phyloP scores from a whole-genome alignment of 148 eudicot species.

The Vaccinium darrowii region DNA sequence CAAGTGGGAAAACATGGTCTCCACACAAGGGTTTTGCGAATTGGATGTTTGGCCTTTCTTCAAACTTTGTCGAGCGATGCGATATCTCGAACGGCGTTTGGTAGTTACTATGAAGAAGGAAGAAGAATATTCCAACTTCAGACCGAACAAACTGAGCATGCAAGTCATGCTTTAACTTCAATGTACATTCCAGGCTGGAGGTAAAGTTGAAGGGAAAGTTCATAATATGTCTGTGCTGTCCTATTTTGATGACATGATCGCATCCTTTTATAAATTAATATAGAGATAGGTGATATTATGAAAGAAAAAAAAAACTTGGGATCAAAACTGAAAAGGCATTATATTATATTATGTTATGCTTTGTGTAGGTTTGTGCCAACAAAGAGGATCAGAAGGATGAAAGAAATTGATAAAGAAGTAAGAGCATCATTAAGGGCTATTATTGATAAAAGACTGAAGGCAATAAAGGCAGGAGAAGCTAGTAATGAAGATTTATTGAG shows the following conservation, averaged over 20 bases:
- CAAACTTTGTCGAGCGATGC: constrained; percentile 21
- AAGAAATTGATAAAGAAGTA: constrained; percentile 16
- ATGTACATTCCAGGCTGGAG: neutral
- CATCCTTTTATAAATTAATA: neutral
- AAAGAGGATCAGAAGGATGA: constrained; percentile 24
- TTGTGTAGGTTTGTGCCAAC: constrained; percentile 21
- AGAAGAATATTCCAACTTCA: constrained; percentile 19
- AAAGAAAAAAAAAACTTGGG: too few species aligned
- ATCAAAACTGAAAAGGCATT: too few species aligned
- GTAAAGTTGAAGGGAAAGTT: neutral
- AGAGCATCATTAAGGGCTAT: constrained; percentile 7
- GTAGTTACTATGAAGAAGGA: constrained; percentile 21
- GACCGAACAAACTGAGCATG: constrained; percentile 14
- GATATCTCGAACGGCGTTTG: constrained; percentile 20
- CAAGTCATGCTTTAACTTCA: neutral
- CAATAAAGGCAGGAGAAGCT: constrained; percentile 16
- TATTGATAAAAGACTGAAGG: constrained; percentile 17
- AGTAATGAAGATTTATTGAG: constrained; percentile 16
- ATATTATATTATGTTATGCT: neutral
- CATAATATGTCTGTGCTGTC: neutral
- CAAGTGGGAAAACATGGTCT: constrained; percentile 20
- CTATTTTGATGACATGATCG: neutral
- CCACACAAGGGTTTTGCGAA: constrained; percentile 12
- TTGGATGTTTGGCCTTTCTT: constrained; percentile 22
- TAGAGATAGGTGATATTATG: neutral